Evolutionary conservation across 805 yeast species (phyloP).

Genomic region (Zygotorulaspora danielsina): DNA sequence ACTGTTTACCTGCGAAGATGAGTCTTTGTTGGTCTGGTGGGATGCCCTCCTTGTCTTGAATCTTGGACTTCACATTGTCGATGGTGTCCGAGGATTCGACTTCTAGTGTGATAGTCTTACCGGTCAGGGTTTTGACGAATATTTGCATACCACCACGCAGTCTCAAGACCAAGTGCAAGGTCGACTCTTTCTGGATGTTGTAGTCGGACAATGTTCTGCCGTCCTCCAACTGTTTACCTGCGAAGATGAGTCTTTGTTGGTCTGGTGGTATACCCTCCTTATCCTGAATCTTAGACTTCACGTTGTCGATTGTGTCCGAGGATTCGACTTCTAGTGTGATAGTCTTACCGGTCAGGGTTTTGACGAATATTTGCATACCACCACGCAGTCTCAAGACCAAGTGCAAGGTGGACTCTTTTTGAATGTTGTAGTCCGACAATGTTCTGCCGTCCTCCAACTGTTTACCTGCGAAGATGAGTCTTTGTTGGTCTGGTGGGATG

Average conservation of each 20-base stretch:
- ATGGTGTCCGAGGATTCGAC: constrained; percentile 87
- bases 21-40: constrained; percentile 93
- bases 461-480: constrained; percentile 90
- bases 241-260: constrained; percentile 87
- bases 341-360: constrained; percentile 82
- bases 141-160: constrained; percentile 87
- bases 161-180: constrained; percentile 74
- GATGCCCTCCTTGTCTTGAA: constrained; percentile 90
- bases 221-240: constrained; percentile 91
- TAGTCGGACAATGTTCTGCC: constrained; percentile 88
- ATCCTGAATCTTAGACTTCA: constrained; percentile 86
- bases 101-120: constrained; percentile 78
- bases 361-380: constrained; percentile 83
- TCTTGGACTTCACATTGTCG: constrained; percentile 86
- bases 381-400: constrained; percentile 81
- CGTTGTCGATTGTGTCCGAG: constrained; percentile 88
- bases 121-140: constrained; percentile 80
- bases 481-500: constrained; percentile 91
- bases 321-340: constrained; percentile 79
- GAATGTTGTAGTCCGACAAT: constrained; percentile 86
- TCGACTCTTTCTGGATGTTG: constrained; percentile 90
- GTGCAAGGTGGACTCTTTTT: constrained; percentile 82
- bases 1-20: constrained; percentile 90
- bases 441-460: constrained; percentile 93
- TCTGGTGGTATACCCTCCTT: constrained; percentile 94